Percentiles rank a stretch among this genome's conserved stretches.
Conservation (phyloP, 2,329 filamentous ascomycete genomes). For the Ceratocystiopsis brevicomis region DNA sequence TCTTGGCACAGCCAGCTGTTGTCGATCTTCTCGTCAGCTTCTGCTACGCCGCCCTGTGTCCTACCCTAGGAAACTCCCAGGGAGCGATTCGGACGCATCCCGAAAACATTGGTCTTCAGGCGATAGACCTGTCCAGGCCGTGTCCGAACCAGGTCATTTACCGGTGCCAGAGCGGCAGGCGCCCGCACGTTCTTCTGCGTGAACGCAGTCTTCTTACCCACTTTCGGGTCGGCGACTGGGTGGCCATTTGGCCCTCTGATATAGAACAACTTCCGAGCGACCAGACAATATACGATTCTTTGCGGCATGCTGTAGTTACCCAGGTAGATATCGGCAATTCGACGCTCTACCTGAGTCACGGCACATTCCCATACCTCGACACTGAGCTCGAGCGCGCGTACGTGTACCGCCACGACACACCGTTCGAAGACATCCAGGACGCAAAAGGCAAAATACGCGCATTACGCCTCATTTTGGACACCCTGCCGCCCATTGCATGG, state of each 20-base stretch:
- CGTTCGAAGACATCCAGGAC: constrained; percentile 32
- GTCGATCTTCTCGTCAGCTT: constrained; percentile 74
- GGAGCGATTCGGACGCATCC: not conserved
- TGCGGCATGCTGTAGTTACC: not conserved
- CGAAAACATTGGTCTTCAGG: too few species aligned
- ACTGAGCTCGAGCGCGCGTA: not conserved
- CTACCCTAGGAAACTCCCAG: not conserved
- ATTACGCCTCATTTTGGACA: constrained; percentile 31
- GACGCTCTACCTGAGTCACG: constrained; percentile 6
- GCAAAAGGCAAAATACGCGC: constrained; percentile 28
- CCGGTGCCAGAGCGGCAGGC: constrained; percentile 9
- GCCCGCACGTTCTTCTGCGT: not conserved
- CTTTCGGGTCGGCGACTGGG: constrained; percentile 2
- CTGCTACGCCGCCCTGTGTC: constrained; percentile 39
- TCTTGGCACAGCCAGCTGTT: constrained; percentile 58
- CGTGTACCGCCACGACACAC: constrained; percentile 17
- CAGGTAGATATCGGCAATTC: constrained; percentile 8
- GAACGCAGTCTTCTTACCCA: not conserved
- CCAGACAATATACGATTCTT: too few species aligned
- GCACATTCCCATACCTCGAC: not conserved
- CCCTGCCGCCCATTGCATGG: constrained; percentile 39
- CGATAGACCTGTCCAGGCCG: not conserved
- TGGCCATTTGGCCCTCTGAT: not conserved
- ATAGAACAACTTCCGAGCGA: too few species aligned
- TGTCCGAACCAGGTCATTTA: constrained; percentile 9